Percentiles rank a stretch among this genome's conserved stretches.
Conservation (phyloP, 2,329 filamentous ascomycete genomes). For the Exophiala sideris region DNA sequence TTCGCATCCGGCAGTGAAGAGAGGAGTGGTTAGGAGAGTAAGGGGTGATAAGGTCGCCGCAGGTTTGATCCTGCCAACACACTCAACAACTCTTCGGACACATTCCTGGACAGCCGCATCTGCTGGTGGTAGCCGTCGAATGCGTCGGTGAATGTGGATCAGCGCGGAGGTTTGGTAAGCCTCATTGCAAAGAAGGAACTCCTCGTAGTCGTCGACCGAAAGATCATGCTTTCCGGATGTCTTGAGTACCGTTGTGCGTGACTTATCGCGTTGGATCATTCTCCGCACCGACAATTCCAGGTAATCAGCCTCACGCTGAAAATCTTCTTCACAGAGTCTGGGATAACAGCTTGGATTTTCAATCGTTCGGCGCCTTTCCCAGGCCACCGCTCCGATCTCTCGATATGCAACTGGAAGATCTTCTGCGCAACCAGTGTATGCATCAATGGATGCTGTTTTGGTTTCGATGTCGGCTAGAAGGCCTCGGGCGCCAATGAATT, state of each 20-base stretch:
- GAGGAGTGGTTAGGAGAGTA: constrained; percentile 42
- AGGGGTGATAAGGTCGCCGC: constrained; percentile 40
- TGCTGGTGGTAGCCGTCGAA: constrained; percentile 32
- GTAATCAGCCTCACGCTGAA: constrained; percentile 32
- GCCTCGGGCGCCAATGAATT: neutral
- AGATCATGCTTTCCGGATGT: constrained; percentile 27
- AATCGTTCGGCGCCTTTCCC: constrained; percentile 4
- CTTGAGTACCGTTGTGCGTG: constrained; percentile 27
- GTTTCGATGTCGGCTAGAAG: neutral
- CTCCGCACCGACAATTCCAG: constrained; percentile 28
- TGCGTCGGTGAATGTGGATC: constrained; percentile 41
- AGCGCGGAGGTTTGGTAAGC: constrained; percentile 44
- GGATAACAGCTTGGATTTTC: neutral
- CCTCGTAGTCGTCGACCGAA: constrained; percentile 26
- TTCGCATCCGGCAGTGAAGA: constrained; percentile 40
- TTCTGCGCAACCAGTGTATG: constrained; percentile 10
- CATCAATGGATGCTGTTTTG: constrained; percentile 1
- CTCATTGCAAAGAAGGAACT: constrained; percentile 41
- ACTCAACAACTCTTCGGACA: constrained; percentile 37
- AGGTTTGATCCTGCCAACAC: constrained; percentile 38
- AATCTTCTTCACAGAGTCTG: constrained; percentile 10
- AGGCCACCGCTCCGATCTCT: constrained; percentile 11
- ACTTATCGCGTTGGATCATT: constrained; percentile 25
- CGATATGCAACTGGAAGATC: constrained; percentile 4
- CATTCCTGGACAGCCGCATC: constrained; percentile 4